Percentiles rank a stretch among this genome's conserved stretches.
Conservation (phyloP, 163 green algal species). For the Chlamydomonas reinhardtii region DNA sequence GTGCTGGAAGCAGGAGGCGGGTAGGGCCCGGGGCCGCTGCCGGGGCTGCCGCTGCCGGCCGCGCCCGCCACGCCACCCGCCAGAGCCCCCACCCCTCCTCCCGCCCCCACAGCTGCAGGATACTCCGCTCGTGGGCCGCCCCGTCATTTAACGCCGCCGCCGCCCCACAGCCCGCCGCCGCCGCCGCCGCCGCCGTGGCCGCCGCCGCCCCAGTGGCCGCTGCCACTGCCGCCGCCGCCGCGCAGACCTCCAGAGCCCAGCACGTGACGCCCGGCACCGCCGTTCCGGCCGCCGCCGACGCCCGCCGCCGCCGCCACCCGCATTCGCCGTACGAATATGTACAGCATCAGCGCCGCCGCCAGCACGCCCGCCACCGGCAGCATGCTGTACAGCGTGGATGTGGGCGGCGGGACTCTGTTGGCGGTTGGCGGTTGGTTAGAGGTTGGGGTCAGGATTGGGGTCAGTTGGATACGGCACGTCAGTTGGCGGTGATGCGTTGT, state of each 20-base stretch:
- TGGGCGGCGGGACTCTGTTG: neutral
- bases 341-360: constrained; percentile 24
- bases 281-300: neutral
- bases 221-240: neutral
- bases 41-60: too few species aligned
- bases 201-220: neutral
- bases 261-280: too few species aligned
- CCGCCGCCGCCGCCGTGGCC: neutral
- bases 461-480: too few species aligned
- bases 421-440: too few species aligned
- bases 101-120: too few species aligned
- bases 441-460: too few species aligned
- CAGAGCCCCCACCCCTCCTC: too few species aligned
- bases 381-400: neutral
- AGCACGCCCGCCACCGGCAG: constrained; percentile 17
- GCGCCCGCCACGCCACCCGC: too few species aligned
- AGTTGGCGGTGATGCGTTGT: too few species aligned
- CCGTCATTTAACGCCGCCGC: constrained; percentile 26
- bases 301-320: neutral
- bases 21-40: too few species aligned
- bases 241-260: too few species aligned
- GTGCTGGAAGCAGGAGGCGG: too few species aligned
- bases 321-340: neutral
- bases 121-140: constrained; percentile 44
- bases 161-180: neutral